A percentile compares a stretch with the other conserved stretches of the same genome.
phyloP scores from a whole-genome alignment of 352 stramenopile genomes.

The Phytophthora colocasiae region DNA sequence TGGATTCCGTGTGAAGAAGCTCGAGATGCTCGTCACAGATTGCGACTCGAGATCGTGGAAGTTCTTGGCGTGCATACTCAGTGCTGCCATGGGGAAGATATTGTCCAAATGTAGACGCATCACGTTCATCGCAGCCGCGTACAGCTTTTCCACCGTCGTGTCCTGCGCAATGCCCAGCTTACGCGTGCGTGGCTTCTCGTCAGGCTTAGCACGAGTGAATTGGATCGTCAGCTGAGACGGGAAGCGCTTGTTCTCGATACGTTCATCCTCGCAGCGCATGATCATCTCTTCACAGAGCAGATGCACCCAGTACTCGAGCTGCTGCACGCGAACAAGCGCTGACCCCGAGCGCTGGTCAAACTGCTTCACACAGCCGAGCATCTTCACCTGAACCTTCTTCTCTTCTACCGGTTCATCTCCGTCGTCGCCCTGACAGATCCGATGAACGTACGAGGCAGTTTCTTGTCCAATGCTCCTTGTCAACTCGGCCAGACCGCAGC shows the following conservation, averaged over 20 bases:
- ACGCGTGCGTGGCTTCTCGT: conserved; percentile 55
- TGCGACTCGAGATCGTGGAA: conserved; percentile 63
- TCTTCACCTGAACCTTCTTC: conserved; percentile 72
- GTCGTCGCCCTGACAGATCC: conserved; percentile 71
- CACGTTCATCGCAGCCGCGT: conserved; percentile 52
- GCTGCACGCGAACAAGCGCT: conserved; percentile 49
- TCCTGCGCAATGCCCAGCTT: conserved; percentile 67
- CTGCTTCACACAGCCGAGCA: conserved; percentile 79
- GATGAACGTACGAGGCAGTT: conserved; percentile 60
- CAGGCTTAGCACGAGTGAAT: conserved; percentile 45
- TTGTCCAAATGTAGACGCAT: conserved; percentile 58
- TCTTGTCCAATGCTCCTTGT: conserved; percentile 65
- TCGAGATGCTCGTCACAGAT: conserved; percentile 62
- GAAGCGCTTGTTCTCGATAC: conserved; percentile 79
- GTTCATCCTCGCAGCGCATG: conserved; percentile 82
- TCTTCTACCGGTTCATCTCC: conserved; percentile 75
- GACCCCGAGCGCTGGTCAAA: conserved; percentile 74
- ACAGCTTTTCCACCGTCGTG: conserved; percentile 65
- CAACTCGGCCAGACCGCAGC: conserved; percentile 61
- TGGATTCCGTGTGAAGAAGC: conserved; percentile 63
- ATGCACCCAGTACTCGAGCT: conserved; percentile 81
- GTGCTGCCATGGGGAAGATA: conserved; percentile 63
- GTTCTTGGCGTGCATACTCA: conserved; percentile 75
- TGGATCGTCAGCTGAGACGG: conserved; percentile 67
- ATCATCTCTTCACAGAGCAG: conserved; percentile 80